Evolutionary conservation across 2,329 filamentous ascomycete genomes (phyloP), one percentile per base, ranked within the genome.

Genomic region (Fusarium sp.): DNA sequence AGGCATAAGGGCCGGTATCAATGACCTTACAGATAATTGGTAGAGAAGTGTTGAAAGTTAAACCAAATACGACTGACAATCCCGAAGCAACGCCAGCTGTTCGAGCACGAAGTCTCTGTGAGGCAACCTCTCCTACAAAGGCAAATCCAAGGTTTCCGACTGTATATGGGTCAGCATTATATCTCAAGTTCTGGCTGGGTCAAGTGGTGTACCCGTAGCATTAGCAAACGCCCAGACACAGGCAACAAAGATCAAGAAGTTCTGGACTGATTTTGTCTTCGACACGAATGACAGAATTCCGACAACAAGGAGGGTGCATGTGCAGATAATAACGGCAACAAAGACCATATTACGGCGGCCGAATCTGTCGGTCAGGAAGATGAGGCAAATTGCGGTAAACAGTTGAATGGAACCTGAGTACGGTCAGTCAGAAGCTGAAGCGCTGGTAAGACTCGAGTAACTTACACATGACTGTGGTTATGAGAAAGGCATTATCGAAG

Each of bases 141-240:
- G 58, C 52, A 43, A 66, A 5, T 49, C 63, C 7, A 66, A 39
- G 10, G 43, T 46, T 6, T 55, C 59, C 17, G 56, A 17, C 28
- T 31, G 28, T 10, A 31, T 1, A 13, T 31, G 28, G 10, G 28
- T 31, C 10, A 31, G 28, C 3, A 31, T 11, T 10, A 31, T 11
- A 24, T 24, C 22, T 28, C 7, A 28, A 9, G 26, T 28, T 28
- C 26, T 28, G 26, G 9, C 9, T 28, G 26, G 26, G 26, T 10
- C 26, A 28, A 28, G 9, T 9, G 7, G 26, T 7, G 7, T 31
- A 31, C 28, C 13, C 2, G 55, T 51, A 9, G 36, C 40, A 6
- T 59, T 67, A 42, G 53, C 51, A 13, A 67, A 46, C 2, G 64
- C 55, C 64, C 60, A 67, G 6, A 64, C 45, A 10, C 64, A 67